These are phyloP conservation scores for Hemileia vastatrix DNA, from an alignment of 1,284 basidiomycete species.

Conservation along the genomic window DNA sequence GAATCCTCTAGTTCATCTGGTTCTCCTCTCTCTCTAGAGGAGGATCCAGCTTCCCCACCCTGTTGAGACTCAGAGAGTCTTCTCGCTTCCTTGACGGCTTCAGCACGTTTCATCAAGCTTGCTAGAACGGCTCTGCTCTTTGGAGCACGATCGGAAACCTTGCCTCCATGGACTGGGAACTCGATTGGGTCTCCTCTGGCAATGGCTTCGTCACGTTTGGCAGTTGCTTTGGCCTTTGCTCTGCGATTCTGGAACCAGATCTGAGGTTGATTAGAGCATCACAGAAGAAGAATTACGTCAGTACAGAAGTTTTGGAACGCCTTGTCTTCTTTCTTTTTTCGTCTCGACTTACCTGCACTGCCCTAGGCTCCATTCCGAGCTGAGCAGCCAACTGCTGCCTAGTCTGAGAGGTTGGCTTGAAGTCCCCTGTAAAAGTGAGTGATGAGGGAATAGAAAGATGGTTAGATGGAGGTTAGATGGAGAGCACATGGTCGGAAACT, in stretches of 20 bases:
- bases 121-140: neutral
- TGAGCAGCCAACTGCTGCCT: no score
- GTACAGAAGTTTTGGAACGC: constrained; percentile 1
- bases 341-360: neutral
- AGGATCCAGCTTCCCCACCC: neutral
- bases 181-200: neutral
- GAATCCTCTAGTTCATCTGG: neutral
- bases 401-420: no score
- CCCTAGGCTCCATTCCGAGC: neutral
- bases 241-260: constrained; percentile 38
- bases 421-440: no score
- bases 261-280: neutral
- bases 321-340: neutral
- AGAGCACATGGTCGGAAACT: no score
- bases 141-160: neutral
- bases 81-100: neutral
- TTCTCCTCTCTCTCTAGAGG: neutral
- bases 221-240: constrained; percentile 34
- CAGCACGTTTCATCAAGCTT: neutral
- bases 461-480: no score
- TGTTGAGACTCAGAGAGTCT: neutral
- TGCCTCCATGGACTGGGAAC: neutral
- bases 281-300: neutral
- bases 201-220: constrained; percentile 24
- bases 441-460: no score